Percentiles rank a stretch among this genome's conserved stretches.
Conservation (phyloP, 345 rosid genomes). For the Toxicodendron radicans region DNA sequence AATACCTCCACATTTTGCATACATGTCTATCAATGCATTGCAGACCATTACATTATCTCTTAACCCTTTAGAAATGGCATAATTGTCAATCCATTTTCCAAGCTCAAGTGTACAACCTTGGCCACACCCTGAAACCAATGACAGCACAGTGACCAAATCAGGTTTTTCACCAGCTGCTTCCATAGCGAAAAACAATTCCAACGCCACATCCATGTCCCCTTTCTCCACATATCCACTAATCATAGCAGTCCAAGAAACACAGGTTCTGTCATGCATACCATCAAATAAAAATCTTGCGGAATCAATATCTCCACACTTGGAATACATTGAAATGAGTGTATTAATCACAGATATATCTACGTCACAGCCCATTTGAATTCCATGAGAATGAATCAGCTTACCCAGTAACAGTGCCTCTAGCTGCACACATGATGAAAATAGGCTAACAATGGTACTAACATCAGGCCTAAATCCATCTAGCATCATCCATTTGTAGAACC, state of each 20-base stretch:
- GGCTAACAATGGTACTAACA: constrained; percentile 54
- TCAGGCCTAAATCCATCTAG: constrained; percentile 47
- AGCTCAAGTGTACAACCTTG: constrained; percentile 51
- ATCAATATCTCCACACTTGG: constrained; percentile 44
- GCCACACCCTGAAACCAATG: constrained; percentile 63
- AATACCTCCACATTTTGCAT: constrained; percentile 64
- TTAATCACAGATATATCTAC: constrained; percentile 40
- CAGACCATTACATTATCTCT: constrained; percentile 45
- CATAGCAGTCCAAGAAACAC: constrained; percentile 87
- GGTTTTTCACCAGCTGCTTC: constrained; percentile 43
- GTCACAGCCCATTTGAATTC: constrained; percentile 46
- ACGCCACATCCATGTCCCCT: constrained; percentile 60
- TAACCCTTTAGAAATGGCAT: constrained; percentile 35
- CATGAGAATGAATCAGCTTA: constrained; percentile 57
- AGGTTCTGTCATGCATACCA: constrained; percentile 38
- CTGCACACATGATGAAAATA: constrained; percentile 48
- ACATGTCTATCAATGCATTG: constrained; percentile 69
- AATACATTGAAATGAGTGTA: constrained; percentile 68
- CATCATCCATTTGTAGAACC: constrained; percentile 55
- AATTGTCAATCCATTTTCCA: constrained; percentile 58
- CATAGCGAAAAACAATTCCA: constrained; percentile 52
- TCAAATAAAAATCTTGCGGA: constrained; percentile 61
- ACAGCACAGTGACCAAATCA: constrained; percentile 59
- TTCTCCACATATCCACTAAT: constrained; percentile 69
- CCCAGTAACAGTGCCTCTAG: constrained; percentile 44